A percentile compares a stretch with the other conserved stretches of the same genome.
phyloP scores from a whole-genome alignment of 2,329 filamentous ascomycete species.

The Boeremia exigua region DNA sequence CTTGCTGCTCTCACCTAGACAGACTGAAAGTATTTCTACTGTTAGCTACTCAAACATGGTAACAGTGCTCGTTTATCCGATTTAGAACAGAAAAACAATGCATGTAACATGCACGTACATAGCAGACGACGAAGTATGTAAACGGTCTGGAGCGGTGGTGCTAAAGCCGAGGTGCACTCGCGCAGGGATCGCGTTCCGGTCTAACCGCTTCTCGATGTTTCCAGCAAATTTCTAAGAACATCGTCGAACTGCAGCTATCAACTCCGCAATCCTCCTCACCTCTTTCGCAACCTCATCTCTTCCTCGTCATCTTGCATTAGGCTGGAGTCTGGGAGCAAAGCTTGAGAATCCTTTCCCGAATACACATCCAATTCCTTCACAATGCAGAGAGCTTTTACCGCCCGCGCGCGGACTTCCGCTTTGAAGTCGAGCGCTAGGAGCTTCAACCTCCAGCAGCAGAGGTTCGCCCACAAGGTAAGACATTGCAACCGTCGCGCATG shows the following conservation, averaged over 20 bases:
- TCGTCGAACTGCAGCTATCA: slow-evolving; percentile 17
- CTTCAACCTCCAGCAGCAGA: slow-evolving; percentile 82
- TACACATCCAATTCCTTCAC: slow-evolving; percentile 50
- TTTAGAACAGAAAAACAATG: no score
- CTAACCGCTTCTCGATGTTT: slow-evolving; percentile 29
- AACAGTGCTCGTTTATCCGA: no score
- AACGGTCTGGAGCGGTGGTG: slow-evolving; percentile 7
- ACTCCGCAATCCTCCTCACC: slow-evolving; percentile 30
- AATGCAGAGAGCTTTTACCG: slow-evolving; percentile 96
- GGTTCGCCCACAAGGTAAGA: slow-evolving; percentile 95
- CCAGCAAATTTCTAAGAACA: slow-evolving; percentile 28
- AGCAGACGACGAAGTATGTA: background rate
- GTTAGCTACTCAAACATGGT: no score
- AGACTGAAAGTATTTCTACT: no score
- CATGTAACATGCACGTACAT: background rate
- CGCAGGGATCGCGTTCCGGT: slow-evolving; percentile 13
- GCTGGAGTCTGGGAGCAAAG: slow-evolving; percentile 46
- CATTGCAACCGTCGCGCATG: background rate
- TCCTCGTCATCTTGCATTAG: slow-evolving; percentile 43
- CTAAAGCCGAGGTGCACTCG: slow-evolving; percentile 11
- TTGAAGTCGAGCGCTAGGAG: slow-evolving; percentile 68
- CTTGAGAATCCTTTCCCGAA: slow-evolving; percentile 31
- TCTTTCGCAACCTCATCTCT: slow-evolving; percentile 30
- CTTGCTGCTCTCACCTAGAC: no score
- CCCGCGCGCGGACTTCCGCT: slow-evolving; percentile 78